These are phyloP conservation scores for Fusarium fracticaudum DNA, from an alignment of 2,329 filamentous ascomycete species.

Conservation along the genomic window DNA sequence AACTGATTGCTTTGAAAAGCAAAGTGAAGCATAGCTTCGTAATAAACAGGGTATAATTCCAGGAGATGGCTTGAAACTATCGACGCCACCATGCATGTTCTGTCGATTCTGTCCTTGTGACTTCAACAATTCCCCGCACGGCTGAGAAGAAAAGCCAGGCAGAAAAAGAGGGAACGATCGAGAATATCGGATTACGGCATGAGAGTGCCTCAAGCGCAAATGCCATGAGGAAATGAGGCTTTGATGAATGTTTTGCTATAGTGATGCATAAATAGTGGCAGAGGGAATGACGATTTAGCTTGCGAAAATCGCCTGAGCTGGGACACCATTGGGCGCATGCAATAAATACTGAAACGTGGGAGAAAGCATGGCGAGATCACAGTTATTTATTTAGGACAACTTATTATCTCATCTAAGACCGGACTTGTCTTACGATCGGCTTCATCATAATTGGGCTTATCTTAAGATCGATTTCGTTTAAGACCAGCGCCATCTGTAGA, in stretches of 20 bases:
- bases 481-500: too few relatives aligned
- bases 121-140: background rate
- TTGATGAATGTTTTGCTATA: background rate
- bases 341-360: too few relatives aligned
- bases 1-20: background rate
- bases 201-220: fast-evolving
- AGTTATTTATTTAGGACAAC: background rate
- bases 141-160: fast-evolving
- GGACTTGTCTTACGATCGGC: too few relatives aligned
- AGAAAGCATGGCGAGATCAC: background rate
- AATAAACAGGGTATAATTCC: background rate
- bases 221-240: background rate
- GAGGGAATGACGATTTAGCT: fast-evolving
- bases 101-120: background rate
- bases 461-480: background rate
- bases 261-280: background rate
- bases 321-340: background rate
- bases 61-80: background rate
- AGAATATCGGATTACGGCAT: fast-evolving
- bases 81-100: background rate
- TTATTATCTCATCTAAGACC: background rate
- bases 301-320: background rate
- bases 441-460: background rate
- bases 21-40: background rate
- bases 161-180: fast-evolving